Evolutionary conservation across 148 eudicot species (phyloP), one percentile per base, ranked within the genome.

Genomic region (Spergularia marina): DNA sequence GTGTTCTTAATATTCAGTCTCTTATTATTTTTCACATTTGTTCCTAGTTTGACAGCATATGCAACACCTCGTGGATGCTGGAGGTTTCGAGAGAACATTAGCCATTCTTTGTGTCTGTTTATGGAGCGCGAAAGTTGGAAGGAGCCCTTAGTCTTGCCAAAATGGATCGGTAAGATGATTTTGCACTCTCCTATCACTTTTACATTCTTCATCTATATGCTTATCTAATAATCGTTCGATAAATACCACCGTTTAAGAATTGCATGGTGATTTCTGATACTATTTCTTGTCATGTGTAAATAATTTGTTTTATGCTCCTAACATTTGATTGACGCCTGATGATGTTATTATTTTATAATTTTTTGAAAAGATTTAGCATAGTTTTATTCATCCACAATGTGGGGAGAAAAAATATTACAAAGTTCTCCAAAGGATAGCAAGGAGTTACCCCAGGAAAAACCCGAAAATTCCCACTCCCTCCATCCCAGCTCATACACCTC

Each of bases 31-130:
- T 30, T 58, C 20, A 49, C 3, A 18, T 76, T 41, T 23, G 9
- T 60, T 68, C 11, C 55, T 14, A 25, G 12, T 34, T 44, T 16
- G 16, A 17, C 64, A 41, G 5, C 23, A 51, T 23, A 16, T 49
- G 65, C 68, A 76, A 53, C 30, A 0, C 36, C 36, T 30, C 4
- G 57, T 59, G 79, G 74, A 53, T 76, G 58, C 54, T 68, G 79
- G 47, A 68, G 67, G 53, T 71, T 66, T 58, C 23, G 23, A 16
- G 67, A 47, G 39, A 59, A 30, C 9, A 57, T 47, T 0, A 5
- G 23, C 40, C 71, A 65, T 39, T 41, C 58, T 56, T 59, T 20
- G 7, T 39, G 10, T 41, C 21, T 11, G 36, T 12, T 2, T 60
- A 12, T 70, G 40, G 9, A 21, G 55, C 41, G 10, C 2, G 12